Conservation (phyloP, 2,329 filamentous ascomycete species). For the Penicillium sumatraense region DNA sequence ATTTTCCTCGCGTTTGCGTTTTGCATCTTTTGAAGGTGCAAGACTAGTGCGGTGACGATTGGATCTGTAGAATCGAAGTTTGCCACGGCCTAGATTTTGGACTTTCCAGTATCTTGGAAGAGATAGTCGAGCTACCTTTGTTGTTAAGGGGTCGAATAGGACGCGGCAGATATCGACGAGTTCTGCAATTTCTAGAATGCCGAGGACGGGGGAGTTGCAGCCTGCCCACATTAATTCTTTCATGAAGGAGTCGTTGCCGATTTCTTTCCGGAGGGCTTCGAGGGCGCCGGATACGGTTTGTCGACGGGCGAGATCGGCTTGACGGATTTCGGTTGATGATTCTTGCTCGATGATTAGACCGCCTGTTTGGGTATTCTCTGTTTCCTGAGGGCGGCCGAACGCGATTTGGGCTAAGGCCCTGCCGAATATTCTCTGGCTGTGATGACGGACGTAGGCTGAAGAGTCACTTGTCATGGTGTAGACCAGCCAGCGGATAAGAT, state of each 20-base stretch:
- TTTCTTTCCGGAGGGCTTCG: slow-evolving; percentile 58
- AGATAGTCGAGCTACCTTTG: slow-evolving; percentile 54
- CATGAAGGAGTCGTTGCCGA: slow-evolving; percentile 55
- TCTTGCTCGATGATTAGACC: slow-evolving; percentile 64
- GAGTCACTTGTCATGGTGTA: slow-evolving; percentile 61
- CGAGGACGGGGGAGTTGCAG: slow-evolving; percentile 55
- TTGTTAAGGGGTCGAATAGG: slow-evolving; percentile 59
- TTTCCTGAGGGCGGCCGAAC: slow-evolving; percentile 54
- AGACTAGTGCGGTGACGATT: slow-evolving; percentile 43
- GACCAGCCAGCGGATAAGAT: slow-evolving; percentile 61
- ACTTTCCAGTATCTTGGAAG: slow-evolving; percentile 63
- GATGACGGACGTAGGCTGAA: slow-evolving; percentile 61
- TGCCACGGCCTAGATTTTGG: slow-evolving; percentile 55
- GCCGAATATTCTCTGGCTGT: slow-evolving; percentile 58
- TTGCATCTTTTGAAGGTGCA: slow-evolving; percentile 37
- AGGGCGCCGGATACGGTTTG: slow-evolving; percentile 64
- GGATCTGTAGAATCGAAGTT: slow-evolving; percentile 49
- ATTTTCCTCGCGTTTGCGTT: slow-evolving; percentile 47
- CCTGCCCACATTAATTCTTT: slow-evolving; percentile 62
- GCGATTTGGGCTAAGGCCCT: slow-evolving; percentile 62
- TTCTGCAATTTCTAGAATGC: slow-evolving; percentile 59
- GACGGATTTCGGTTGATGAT: slow-evolving; percentile 55
- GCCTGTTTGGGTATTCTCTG: slow-evolving; percentile 38
- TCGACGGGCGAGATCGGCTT: slow-evolving; percentile 58
- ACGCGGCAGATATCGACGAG: slow-evolving; percentile 62